phyloP scores from a whole-genome alignment of 2,329 filamentous ascomycete species.

The Grosmannia clavigera region DNA sequence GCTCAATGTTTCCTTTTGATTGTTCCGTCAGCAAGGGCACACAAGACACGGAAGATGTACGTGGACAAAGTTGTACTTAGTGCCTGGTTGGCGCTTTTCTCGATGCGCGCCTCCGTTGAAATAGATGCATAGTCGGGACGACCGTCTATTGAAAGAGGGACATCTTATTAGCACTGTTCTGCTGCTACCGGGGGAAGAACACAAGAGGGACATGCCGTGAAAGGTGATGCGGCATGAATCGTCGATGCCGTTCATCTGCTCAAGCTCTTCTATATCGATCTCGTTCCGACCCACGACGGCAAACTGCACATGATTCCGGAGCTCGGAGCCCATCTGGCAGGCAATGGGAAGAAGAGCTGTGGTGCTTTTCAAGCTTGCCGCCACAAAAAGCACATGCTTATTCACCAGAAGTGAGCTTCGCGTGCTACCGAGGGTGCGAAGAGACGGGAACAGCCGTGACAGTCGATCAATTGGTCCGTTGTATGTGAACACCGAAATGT shows the following conservation, averaged over 20 bases:
- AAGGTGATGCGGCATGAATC: conserved; percentile 53
- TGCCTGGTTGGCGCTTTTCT: conserved; percentile 48
- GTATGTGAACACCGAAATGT: conserved; percentile 34
- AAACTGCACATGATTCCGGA: conserved; percentile 68
- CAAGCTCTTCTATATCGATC: conserved; percentile 55
- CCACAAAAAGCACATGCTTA: conserved; percentile 67
- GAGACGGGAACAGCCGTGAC: conserved; percentile 46
- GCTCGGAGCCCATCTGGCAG: conserved; percentile 67
- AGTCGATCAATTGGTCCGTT: conserved; percentile 56
- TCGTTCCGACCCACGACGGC: conserved; percentile 63
- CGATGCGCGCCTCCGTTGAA: conserved; percentile 60
- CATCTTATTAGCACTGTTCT: not conserved
- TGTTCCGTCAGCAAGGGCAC: not conserved
- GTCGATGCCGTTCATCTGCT: conserved; percentile 68
- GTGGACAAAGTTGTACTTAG: conserved; percentile 35
- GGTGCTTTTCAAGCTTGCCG: conserved; percentile 61
- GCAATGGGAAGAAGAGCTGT: conserved; percentile 66
- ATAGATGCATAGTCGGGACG: conserved; percentile 59
- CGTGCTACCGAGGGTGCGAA: conserved; percentile 46
- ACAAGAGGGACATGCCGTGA: conserved; percentile 31
- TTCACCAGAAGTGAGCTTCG: conserved; percentile 40
- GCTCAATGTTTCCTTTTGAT: conserved; percentile 48
- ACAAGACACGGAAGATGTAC: not conserved
- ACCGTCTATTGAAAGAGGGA: conserved; percentile 41
- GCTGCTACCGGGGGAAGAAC: not conserved